Evolutionary conservation across 208 protist species (phyloP), one percentile per base, ranked within the genome.

Genomic region (Leishmania tropica): DNA sequence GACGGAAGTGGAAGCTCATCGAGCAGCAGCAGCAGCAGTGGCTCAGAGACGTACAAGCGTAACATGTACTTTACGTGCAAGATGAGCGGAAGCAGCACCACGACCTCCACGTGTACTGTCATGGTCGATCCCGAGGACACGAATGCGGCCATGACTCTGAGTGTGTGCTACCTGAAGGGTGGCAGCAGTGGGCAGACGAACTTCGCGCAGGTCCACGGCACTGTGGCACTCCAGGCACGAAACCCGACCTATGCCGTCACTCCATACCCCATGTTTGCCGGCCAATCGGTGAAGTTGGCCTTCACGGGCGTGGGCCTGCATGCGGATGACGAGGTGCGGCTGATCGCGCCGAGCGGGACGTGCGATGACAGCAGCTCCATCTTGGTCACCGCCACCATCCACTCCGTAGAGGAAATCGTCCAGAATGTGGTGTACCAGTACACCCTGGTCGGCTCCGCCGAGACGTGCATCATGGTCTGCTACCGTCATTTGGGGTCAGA

Each of bases 81-180:
- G n/a, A 88, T 91, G 80, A 84, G 70, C 35, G 84, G 77, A 6
- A 75, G 74, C 45, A 76, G 81, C 51, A 85, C 84, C 78, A 81
- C 83, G 24, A 48, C 81, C 35, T 87, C 94, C 68, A 71, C 73
- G 15, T 97, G 94, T 79, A 91, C 83, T 35, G 90, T 90, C n/a
- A 45, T 86, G 35, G 93, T 97, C 48, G 88, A 96, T 81, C 90
- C 91, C 8, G 72, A 74, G 8, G 75, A 64, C 51, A 80, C 75
- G 51, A 97, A 97, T 76, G 47, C 80, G 17, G 90, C 82, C 24
- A 80, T 93, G 67, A 72, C 64, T 17, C 79, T 96, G 28, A 68
- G 85, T n/a, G 88, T 96, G 35, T 98, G 93, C 83, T 98, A 98
- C 87, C 79, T 75, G 7, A 96, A 95, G 76, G 60, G 56, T 42